Conservation (phyloP, 164 flowering plant species). For the Magnolia kwangsiensis region DNA sequence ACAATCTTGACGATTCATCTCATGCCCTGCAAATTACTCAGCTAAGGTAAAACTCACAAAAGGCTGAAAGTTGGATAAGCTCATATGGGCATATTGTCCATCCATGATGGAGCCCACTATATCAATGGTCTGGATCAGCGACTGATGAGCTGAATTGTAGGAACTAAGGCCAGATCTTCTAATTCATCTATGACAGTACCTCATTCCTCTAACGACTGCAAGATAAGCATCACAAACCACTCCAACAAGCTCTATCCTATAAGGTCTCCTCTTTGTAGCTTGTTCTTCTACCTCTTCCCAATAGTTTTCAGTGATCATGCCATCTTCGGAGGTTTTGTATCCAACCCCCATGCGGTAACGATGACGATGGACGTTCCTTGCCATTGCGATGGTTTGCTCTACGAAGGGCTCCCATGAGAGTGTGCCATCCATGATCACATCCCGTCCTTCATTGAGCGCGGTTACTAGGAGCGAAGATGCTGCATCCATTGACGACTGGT, state of each 20-base stretch:
- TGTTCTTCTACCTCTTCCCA: conserved; percentile 61
- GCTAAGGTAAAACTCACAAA: neutral
- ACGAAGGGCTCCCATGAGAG: conserved; percentile 90
- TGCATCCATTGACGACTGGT: conserved; percentile 89
- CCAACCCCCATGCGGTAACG: conserved; percentile 93
- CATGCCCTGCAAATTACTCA: neutral
- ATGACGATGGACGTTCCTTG: conserved; percentile 61
- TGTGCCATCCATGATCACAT: conserved; percentile 94
- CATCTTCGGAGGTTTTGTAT: conserved; percentile 64
- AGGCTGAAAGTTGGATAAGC: neutral
- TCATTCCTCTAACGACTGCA: conserved; percentile 89
- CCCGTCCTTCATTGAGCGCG: conserved; percentile 89
- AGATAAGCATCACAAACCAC: conserved; percentile 86
- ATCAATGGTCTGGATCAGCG: no score
- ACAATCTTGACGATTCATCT: neutral
- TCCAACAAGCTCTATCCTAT: conserved; percentile 88
- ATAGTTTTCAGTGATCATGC: conserved; percentile 64
- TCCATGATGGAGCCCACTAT: neutral
- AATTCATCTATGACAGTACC: conserved; percentile 33
- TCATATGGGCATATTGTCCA: no score
- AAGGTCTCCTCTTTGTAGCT: conserved; percentile 46
- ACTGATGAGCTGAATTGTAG: neutral
- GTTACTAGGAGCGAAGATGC: conserved; percentile 92
- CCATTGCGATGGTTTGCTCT: conserved; percentile 81
- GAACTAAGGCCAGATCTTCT: neutral